Conservation (phyloP, 1,139 yeast genomes). For the Protomyces inouyei region DNA sequence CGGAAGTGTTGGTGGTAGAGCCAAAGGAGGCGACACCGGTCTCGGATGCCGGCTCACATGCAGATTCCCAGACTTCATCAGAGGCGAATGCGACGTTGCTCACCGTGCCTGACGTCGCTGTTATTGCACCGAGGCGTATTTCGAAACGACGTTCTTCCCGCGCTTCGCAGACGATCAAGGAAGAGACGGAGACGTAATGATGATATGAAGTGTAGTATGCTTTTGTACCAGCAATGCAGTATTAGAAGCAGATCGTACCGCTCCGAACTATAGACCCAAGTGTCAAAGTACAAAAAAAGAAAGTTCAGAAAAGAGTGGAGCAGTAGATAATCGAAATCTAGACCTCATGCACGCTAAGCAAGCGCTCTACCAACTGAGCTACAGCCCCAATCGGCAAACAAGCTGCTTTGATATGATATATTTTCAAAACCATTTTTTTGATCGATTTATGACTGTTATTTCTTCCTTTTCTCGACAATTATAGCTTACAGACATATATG, state of each 20-base stretch:
- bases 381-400: conserved; percentile 2
- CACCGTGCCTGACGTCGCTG: not conserved
- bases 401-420: not conserved
- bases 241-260: not conserved
- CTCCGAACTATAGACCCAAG: not conserved
- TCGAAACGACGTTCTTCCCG: not conserved
- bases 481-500: too few species aligned
- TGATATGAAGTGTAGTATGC: not conserved
- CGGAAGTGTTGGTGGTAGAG: not conserved
- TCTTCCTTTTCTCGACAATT: too few species aligned
- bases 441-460: too few species aligned
- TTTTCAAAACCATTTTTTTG: not conserved
- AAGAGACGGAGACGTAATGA: not conserved
- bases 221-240: not conserved
- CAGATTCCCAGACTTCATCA: not conserved
- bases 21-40: not conserved
- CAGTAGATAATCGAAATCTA: conserved; percentile 25
- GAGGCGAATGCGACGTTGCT: not conserved
- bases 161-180: not conserved
- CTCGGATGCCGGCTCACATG: not conserved
- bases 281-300: not conserved
- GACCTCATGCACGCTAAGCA: conserved; percentile 26
- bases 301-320: conserved; percentile 9
- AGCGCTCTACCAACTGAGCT: conserved; percentile 26
- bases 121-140: not conserved